Evolutionary conservation across 1,139 yeast species (phyloP).

Genomic region (Meyerozyma sp.): DNA sequence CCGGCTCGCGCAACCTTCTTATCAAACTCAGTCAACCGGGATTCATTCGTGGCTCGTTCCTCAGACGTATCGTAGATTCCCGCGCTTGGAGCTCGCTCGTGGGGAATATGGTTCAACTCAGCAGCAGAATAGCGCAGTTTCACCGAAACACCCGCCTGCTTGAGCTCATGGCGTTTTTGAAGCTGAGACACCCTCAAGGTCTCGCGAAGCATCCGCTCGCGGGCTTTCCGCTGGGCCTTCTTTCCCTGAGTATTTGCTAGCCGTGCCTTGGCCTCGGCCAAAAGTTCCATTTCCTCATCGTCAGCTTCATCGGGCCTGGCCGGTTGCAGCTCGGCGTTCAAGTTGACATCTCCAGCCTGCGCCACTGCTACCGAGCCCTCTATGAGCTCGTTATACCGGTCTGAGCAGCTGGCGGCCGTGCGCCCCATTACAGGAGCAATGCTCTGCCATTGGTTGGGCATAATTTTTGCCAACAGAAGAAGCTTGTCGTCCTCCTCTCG

Average conservation of each 20-base stretch:
- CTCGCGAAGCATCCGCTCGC: slow-evolving; percentile 76
- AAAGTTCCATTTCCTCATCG: slow-evolving; percentile 89
- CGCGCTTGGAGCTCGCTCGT: slow-evolving; percentile 64
- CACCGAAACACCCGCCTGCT: slow-evolving; percentile 65
- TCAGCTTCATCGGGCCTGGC: slow-evolving; percentile 79
- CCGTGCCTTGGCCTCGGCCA: slow-evolving; percentile 89
- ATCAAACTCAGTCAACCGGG: slow-evolving; percentile 40
- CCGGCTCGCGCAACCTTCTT: slow-evolving; percentile 45
- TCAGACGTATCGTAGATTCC: slow-evolving; percentile 68
- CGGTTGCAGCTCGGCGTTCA: slow-evolving; percentile 75
- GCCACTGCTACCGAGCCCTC: slow-evolving; percentile 42
- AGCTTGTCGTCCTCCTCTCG: slow-evolving; percentile 73
- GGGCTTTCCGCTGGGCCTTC: slow-evolving; percentile 84
- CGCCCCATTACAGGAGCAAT: slow-evolving; percentile 77
- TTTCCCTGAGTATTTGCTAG: slow-evolving; percentile 92
- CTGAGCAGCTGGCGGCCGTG: slow-evolving; percentile 86
- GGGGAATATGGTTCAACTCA: slow-evolving; percentile 53
- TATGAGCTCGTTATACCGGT: slow-evolving; percentile 73
- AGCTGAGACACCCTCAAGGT: slow-evolving; percentile 68
- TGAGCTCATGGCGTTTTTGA: slow-evolving; percentile 79
- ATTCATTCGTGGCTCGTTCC: slow-evolving; percentile 43
- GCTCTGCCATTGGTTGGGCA: slow-evolving; percentile 95
- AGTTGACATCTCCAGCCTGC: slow-evolving; percentile 50
- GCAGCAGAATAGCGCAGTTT: neutral
- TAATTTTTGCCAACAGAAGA: slow-evolving; percentile 56